Percentiles rank a stretch among this genome's conserved stretches.
These are phyloP conservation scores for Coemansia sp. DNA, from an alignment of 192 early-diverging fungal species.

Conservation along the genomic window DNA sequence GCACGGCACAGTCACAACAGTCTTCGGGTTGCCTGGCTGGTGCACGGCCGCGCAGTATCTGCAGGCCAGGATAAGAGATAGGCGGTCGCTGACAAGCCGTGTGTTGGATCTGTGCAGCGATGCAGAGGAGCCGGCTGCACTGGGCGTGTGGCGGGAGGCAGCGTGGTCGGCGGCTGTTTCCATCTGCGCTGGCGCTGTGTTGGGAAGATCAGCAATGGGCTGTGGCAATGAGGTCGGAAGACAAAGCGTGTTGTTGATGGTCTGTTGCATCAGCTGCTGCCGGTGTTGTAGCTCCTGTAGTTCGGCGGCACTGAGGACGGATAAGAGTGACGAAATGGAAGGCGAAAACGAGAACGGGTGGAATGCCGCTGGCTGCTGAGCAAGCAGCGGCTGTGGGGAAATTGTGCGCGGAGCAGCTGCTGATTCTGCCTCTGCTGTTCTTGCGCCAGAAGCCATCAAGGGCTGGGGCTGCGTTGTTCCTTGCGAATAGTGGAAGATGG, in stretches of 20 bases:
- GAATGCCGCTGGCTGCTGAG: neutral
- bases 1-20: slow-evolving; percentile 9
- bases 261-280: neutral
- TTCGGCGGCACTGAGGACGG: slow-evolving; percentile 8
- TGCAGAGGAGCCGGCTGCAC: neutral
- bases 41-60: slow-evolving; percentile 8
- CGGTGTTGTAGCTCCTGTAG: slow-evolving; percentile 2
- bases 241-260: neutral
- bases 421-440: neutral
- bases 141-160: neutral
- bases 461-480: neutral
- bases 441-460: neutral
- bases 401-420: neutral
- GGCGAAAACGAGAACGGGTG: slow-evolving; percentile 43
- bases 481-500: slow-evolving; percentile 5
- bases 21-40: slow-evolving; percentile 1
- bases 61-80: slow-evolving; percentile 6
- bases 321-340: slow-evolving; percentile 35
- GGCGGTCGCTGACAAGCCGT: slow-evolving; percentile 1
- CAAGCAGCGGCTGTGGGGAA: neutral
- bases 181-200: neutral
- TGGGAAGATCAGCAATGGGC: neutral
- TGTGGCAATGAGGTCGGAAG: neutral
- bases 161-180: neutral
- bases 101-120: slow-evolving; percentile 4